phyloP scores from a whole-genome alignment of 768 basidiomycete species.

The Amanita jacksonii region DNA sequence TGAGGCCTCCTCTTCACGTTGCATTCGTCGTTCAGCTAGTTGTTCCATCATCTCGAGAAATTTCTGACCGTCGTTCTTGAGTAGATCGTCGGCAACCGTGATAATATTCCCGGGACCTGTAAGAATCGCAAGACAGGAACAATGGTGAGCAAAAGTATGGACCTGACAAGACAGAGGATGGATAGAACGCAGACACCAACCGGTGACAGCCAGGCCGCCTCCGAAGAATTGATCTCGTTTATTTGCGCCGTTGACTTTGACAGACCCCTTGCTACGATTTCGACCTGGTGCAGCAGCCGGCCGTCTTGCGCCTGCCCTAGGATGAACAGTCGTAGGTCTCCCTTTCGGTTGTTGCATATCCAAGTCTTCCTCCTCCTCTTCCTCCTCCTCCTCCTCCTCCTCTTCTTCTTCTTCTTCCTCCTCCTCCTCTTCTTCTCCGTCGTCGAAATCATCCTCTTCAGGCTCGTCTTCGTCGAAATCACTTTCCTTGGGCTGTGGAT shows the following conservation, averaged over 20 bases:
- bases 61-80: conserved; percentile 98
- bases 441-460: conserved; percentile 64
- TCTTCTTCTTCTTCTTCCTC: conserved; percentile 32
- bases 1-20: conserved; percentile 66
- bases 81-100: conserved; percentile 95
- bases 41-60: conserved; percentile 99
- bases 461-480: conserved; percentile 64
- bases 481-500: conserved; percentile 38
- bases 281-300: conserved; percentile 18
- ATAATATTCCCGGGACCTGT: conserved; percentile 87
- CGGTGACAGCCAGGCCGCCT: conserved; percentile 74
- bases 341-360: conserved; percentile 41
- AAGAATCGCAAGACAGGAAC: conserved; percentile 12
- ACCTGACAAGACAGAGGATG: conserved; percentile 7
- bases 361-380: conserved; percentile 35
- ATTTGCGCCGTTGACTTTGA: conserved; percentile 6
- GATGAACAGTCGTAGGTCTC: conserved; percentile 14
- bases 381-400: conserved; percentile 29
- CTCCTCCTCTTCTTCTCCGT: conserved; percentile 46
- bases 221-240: conserved; percentile 31
- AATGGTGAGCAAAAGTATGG: conserved; percentile 11
- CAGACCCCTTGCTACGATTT: conserved; percentile 22
- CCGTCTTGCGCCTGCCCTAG: conserved; percentile 8
- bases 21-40: conserved; percentile 88
- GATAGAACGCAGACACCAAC: conserved; percentile 29